These are phyloP conservation scores for Phytophthora litchii DNA, from an alignment of 352 stramenopile genomes.

Conservation along the genomic window DNA sequence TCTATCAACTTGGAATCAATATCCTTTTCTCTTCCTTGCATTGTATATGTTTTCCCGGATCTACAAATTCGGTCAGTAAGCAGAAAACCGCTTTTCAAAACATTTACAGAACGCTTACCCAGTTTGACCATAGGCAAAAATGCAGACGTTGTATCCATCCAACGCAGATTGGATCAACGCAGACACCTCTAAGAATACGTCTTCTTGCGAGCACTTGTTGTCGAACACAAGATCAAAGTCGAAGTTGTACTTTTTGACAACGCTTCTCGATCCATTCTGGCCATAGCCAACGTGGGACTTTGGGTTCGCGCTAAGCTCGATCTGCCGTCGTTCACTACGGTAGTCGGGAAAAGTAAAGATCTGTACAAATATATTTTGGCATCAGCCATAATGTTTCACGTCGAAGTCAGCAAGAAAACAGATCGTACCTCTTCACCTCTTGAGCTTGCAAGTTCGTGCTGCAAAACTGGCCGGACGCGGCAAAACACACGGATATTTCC, in stretches of 20 bases:
- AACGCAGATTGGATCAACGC: conserved; percentile 94
- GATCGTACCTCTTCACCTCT: conserved; percentile 52
- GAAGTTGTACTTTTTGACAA: conserved; percentile 92
- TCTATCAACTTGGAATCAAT: conserved; percentile 39
- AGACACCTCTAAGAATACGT: conserved; percentile 97
- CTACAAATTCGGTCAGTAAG: conserved; percentile 29
- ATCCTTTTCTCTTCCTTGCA: conserved; percentile 72
- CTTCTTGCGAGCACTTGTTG: conserved; percentile 91
- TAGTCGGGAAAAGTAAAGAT: conserved; percentile 85
- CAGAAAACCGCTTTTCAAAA: background rate
- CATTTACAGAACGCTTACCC: conserved; percentile 42
- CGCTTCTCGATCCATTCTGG: conserved; percentile 52
- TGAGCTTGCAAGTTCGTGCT: conserved; percentile 52
- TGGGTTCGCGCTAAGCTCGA: conserved; percentile 71
- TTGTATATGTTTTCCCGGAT: conserved; percentile 90
- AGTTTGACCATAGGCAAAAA: conserved; percentile 94
- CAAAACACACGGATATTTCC: conserved; percentile 98
- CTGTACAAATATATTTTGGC: conserved; percentile 34
- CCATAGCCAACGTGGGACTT: conserved; percentile 79
- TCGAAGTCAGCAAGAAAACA: background rate
- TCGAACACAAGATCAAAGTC: conserved; percentile 98
- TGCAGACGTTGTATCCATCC: conserved; percentile 96
- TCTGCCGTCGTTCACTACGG: conserved; percentile 60
- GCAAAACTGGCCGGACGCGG: conserved; percentile 90
- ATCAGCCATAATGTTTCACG: background rate